phyloP scores from a whole-genome alignment of 2,329 filamentous ascomycete genomes.

The Graphilbum ipis-grandicollis region DNA sequence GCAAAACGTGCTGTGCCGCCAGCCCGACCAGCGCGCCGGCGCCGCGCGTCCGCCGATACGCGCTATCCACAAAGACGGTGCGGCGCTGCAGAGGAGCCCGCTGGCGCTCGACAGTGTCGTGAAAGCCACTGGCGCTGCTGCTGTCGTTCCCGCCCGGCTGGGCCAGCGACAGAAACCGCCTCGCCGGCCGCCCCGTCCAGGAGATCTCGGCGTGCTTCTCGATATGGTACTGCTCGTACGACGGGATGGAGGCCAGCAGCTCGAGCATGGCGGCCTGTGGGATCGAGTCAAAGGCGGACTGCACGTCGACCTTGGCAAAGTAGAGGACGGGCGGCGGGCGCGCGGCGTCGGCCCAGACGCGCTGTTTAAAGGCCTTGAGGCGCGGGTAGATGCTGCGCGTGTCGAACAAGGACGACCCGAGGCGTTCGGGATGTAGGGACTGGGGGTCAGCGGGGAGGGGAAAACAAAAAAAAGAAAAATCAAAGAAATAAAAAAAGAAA shows the following conservation, averaged over 20 bases:
- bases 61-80: conserved; percentile 61
- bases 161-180: conserved; percentile 36
- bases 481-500: too few relatives aligned
- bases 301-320: conserved; percentile 86
- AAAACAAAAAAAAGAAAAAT: too few relatives aligned
- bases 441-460: background rate
- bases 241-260: conserved; percentile 42
- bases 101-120: conserved; percentile 23
- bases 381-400: conserved; percentile 63
- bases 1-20: conserved; percentile 60
- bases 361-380: conserved; percentile 50
- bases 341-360: conserved; percentile 17
- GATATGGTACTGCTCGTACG: conserved; percentile 48
- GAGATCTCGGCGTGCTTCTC: conserved; percentile 56
- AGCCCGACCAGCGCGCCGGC: conserved; percentile 48
- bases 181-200: background rate
- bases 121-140: conserved; percentile 25
- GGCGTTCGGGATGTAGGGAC: conserved; percentile 28
- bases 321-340: conserved; percentile 35
- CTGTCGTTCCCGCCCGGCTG: conserved; percentile 22
- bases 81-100: conserved; percentile 33
- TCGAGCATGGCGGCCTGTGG: conserved; percentile 59
- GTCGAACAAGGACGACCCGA: conserved; percentile 72
- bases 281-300: conserved; percentile 88
- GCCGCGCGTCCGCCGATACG: conserved; percentile 37